Evolutionary conservation across 2,329 filamentous ascomycete species (phyloP), one percentile per base, ranked within the genome.

Genomic region (Ambrosiella cleistominuta): DNA sequence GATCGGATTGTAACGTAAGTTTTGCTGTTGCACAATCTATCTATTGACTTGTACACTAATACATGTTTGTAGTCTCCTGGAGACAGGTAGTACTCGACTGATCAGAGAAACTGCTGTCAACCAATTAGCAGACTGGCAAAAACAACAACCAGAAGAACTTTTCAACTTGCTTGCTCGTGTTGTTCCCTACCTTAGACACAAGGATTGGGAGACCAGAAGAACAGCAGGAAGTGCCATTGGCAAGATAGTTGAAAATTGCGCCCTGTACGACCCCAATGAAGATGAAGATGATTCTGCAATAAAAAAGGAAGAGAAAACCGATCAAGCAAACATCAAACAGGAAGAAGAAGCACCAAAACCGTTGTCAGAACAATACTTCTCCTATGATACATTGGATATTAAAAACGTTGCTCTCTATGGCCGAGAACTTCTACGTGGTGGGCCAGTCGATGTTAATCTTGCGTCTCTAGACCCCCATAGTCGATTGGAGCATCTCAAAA

Each of bases 91-190:
- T 72, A 98, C 93, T 61, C 85, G 86, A 68, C 77, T 98, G 64
- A 97, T 98, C 68, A 85, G 94, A 64, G 95, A 96, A 68, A 98
- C 93, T 62, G 94, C 93, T 62, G 93, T 95, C 62, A 89, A 94
- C 67, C 93, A 98, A 72, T 79, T 98, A 62, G 93, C 90, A 62
- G 93, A 98, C 71, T 93, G 95, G 70, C 94, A 98, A 71, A 97
- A 96, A 69, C 87, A 93, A 69, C 93, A 97, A 66, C 93, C 93
- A 0, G 91, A 98, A 71, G 94, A 98, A 70, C 76, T 98, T 1
- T 97, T 97, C 72, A 96, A 97, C 67, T 78, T 98, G 6, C 78
- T 98, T 11, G 91, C 88, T 37, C 80, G 91, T 61, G 90, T 98
- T 38, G 83, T 98, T n/a, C 91, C 93, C 0, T 98, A 96, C 70